Conservation (phyloP, 805 yeast genomes). For the Lipomyces japonicus region DNA sequence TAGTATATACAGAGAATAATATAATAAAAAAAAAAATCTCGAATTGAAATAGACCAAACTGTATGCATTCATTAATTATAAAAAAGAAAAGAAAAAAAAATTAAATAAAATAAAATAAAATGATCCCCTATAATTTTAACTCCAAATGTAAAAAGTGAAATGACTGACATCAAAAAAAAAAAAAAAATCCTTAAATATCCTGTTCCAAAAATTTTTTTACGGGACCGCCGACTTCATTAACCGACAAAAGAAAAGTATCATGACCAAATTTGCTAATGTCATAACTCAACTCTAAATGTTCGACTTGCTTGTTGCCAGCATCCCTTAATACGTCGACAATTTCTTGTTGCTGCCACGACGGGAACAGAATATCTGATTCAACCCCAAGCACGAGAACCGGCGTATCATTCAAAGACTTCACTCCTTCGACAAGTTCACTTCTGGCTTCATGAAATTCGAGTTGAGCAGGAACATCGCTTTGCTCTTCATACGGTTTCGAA, state of each 20-base stretch:
- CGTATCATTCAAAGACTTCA: constrained; percentile 57
- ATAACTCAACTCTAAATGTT: constrained; percentile 70
- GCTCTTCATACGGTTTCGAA: constrained; percentile 35
- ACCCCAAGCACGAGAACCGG: constrained; percentile 81
- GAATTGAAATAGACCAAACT: no score
- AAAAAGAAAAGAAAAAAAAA: background rate
- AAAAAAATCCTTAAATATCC: constrained; percentile 2
- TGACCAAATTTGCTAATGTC: constrained; percentile 83
- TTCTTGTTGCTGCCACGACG: constrained; percentile 91
- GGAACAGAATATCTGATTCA: constrained; percentile 87
- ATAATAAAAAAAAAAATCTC: background rate
- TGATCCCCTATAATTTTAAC: background rate
- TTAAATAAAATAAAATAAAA: background rate
- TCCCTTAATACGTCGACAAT: constrained; percentile 56
- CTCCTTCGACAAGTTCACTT: constrained; percentile 62
- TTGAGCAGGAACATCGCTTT: constrained; percentile 10
- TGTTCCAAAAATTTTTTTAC: constrained; percentile 57
- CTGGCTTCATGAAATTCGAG: constrained; percentile 25
- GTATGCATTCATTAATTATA: background rate
- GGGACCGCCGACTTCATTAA: constrained; percentile 76
- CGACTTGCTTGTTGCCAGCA: constrained; percentile 41
- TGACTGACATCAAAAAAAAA: background rate
- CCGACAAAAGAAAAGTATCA: constrained; percentile 79
- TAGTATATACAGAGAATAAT: constrained; percentile 48
- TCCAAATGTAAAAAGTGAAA: no score